Evolutionary conservation across 345 rosid species (phyloP).

Genomic region (Firmiana major): DNA sequence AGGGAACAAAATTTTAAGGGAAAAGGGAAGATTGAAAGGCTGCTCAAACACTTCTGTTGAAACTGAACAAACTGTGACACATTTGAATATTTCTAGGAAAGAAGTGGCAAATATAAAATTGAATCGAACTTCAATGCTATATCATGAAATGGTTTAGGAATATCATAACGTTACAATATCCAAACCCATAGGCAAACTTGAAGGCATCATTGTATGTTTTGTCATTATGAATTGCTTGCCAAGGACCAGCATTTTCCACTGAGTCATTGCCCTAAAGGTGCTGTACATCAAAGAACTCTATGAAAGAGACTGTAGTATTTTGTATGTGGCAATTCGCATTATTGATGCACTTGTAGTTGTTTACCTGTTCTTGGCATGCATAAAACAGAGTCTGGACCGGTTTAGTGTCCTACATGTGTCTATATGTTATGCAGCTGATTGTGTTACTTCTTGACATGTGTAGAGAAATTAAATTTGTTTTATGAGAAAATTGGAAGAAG

Average conservation of each 20-base stretch:
- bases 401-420: not conserved
- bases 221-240: not conserved
- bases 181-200: not conserved
- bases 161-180: not conserved
- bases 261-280: not conserved
- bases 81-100: not conserved
- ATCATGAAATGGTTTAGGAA: not conserved
- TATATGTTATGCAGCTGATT: not conserved
- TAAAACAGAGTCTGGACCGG: not conserved
- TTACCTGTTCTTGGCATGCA: not conserved
- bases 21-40: not conserved
- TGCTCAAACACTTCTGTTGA: not conserved
- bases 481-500: not conserved
- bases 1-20: not conserved
- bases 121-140: not conserved
- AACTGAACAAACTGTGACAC: not conserved
- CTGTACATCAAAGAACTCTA: not conserved
- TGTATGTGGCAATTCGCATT: not conserved
- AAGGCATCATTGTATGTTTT: not conserved
- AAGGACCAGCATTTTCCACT: not conserved
- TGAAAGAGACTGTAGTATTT: not conserved
- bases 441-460: not conserved
- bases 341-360: not conserved
- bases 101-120: not conserved
- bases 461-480: not conserved